These are phyloP conservation scores for Elongisporangium anandrum DNA, from an alignment of 352 stramenopile genomes.

Conservation along the genomic window DNA sequence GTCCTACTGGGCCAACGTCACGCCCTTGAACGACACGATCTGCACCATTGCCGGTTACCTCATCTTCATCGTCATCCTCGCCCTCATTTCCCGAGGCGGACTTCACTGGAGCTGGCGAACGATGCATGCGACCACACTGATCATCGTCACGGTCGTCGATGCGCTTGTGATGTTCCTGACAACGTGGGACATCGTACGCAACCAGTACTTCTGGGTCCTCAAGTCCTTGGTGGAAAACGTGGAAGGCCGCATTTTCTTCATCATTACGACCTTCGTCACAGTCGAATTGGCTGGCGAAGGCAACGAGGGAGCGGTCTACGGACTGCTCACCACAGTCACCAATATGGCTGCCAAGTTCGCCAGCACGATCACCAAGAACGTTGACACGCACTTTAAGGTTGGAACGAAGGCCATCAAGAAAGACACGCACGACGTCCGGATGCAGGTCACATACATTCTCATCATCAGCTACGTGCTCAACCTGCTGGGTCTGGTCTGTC, in stretches of 20 bases:
- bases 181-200: conserved; percentile 15
- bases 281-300: conserved; percentile 19
- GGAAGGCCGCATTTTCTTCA: conserved; percentile 7
- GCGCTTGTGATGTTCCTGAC: conserved; percentile 2
- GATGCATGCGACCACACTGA: background rate
- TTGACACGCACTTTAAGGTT: conserved; percentile 26
- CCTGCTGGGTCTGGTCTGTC: conserved; percentile 5
- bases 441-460: conserved; percentile 14
- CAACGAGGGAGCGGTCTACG: conserved; percentile 16
- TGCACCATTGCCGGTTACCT: no score
- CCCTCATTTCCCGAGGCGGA: conserved; percentile 12
- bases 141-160: conserved; percentile 4
- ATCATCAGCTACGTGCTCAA: conserved; percentile 13
- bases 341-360: conserved; percentile 27
- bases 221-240: conserved; percentile 3
- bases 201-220: conserved; percentile 15
- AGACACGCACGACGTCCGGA: conserved; percentile 11
- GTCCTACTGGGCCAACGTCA: conserved; percentile 10
- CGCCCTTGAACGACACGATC: conserved; percentile 2
- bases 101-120: conserved; percentile 12
- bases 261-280: conserved; percentile 9
- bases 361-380: conserved; percentile 21
- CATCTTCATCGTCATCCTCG: conserved; percentile 8
- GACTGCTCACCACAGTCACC: conserved; percentile 26
- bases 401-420: conserved; percentile 12